These are phyloP conservation scores for Tylopilus rubrobrunneus DNA, from an alignment of 768 basidiomycete genomes.

Conservation along the genomic window DNA sequence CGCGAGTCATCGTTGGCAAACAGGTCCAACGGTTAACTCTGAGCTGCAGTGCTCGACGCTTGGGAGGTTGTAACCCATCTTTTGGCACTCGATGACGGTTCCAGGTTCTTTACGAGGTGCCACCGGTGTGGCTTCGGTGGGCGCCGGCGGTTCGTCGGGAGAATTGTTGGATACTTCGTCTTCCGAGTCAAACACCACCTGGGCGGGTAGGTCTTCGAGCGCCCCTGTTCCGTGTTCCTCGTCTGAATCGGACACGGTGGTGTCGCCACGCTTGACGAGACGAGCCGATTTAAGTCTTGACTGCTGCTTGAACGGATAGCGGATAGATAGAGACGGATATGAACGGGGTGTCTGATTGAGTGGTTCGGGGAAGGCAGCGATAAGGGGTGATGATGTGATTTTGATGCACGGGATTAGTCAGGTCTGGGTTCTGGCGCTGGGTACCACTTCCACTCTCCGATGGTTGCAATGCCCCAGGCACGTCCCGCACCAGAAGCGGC, in stretches of 20 bases:
- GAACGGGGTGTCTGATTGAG: constrained; percentile 31
- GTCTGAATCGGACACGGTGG: constrained; percentile 38
- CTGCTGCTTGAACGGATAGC: constrained; percentile 47
- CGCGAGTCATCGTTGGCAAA: constrained; percentile 31
- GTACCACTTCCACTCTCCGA: constrained; percentile 37
- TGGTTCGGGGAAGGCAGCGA: constrained; percentile 29
- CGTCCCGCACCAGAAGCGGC: constrained; percentile 72
- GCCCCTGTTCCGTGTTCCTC: constrained; percentile 17
- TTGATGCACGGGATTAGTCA: constrained; percentile 25
- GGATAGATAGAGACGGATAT: constrained; percentile 51
- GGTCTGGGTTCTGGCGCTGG: constrained; percentile 2
- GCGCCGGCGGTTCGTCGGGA: background rate
- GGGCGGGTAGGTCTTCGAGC: constrained; percentile 7
- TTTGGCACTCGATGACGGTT: too few species aligned
- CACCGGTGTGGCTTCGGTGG: constrained; percentile 21
- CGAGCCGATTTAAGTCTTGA: constrained; percentile 83
- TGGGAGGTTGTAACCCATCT: constrained; percentile 21
- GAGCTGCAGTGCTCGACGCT: constrained; percentile 31
- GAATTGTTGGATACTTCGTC: constrained; percentile 33
- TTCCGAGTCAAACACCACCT: constrained; percentile 29
- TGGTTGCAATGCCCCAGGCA: constrained; percentile 64
- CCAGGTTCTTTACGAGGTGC: too few species aligned
- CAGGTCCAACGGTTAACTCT: constrained; percentile 27
- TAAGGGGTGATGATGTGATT: constrained; percentile 27
- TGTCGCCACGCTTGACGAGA: constrained; percentile 74